A percentile compares a stretch with the other conserved stretches of the same genome.
Evolutionary conservation across 1,284 basidiomycete species (phyloP).

Genomic region (Stereum hirsutum): DNA sequence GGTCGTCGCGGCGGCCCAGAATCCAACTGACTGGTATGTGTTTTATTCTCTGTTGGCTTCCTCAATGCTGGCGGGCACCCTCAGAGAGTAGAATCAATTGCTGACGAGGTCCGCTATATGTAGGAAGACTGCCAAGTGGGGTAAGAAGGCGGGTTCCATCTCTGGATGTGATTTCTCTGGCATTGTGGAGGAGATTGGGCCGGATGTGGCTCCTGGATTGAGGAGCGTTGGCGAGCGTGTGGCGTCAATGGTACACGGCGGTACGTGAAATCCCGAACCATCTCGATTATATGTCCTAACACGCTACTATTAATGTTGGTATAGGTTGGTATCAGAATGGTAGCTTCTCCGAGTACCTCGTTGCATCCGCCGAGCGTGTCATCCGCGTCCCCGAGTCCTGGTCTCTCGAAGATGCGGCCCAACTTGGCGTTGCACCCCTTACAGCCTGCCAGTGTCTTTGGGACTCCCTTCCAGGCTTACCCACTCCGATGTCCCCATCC

Average conservation of each 20-base stretch:
- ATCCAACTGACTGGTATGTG: slow-evolving; percentile 21
- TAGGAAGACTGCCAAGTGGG: too few species aligned
- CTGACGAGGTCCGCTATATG: not conserved
- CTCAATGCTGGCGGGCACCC: not conserved
- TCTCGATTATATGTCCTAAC: too few species aligned
- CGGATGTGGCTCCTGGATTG: not conserved
- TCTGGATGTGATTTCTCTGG: not conserved
- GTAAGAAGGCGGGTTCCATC: too few species aligned
- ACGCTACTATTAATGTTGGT: too few species aligned
- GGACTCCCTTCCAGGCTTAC: too few species aligned
- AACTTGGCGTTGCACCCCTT: not conserved
- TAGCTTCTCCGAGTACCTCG: slow-evolving; percentile 1
- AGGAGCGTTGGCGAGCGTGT: not conserved
- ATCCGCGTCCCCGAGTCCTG: not conserved
- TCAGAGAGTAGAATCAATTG: not conserved
- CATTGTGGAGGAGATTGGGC: not conserved
- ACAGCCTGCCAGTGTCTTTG: not conserved
- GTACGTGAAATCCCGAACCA: not conserved
- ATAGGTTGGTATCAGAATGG: not conserved
- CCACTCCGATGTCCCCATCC: too few species aligned
- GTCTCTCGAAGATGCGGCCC: not conserved
- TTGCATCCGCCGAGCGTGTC: not conserved
- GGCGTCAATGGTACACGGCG: not conserved
- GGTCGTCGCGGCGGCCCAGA: slow-evolving; percentile 21
- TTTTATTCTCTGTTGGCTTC: not conserved